Conservation (phyloP, 2,329 filamentous ascomycete genomes). For the Clonostachys solani region DNA sequence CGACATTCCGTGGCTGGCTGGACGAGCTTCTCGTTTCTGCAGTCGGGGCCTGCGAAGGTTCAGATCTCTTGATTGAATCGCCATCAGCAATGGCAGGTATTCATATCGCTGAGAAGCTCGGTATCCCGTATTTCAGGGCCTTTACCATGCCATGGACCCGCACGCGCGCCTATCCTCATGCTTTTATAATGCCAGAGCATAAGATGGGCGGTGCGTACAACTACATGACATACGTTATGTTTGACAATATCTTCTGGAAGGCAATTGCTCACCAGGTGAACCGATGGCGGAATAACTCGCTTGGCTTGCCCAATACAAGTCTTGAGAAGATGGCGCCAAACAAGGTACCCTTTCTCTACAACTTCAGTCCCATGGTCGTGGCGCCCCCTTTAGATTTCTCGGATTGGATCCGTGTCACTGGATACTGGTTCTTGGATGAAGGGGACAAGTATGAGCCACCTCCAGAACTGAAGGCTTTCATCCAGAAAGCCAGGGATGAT, state of each 20-base stretch:
- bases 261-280: constrained; percentile 90
- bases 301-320: constrained; percentile 75
- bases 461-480: constrained; percentile 73
- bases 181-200: constrained; percentile 86
- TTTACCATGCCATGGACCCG: constrained; percentile 99
- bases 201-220: constrained; percentile 97
- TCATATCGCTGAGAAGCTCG: constrained; percentile 89
- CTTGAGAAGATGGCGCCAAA: constrained; percentile 92
- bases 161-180: constrained; percentile 92
- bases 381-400: constrained; percentile 90
- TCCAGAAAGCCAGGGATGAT: constrained; percentile 74
- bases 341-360: constrained; percentile 97
- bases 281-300: constrained; percentile 78
- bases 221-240: constrained; percentile 91
- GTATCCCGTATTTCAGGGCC: constrained; percentile 92
- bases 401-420: constrained; percentile 95
- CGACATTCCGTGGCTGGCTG: constrained; percentile 91
- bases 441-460: constrained; percentile 66
- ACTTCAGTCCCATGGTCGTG: constrained; percentile 94
- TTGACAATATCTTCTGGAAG: constrained; percentile 96
- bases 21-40: constrained; percentile 81
- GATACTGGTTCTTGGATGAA: constrained; percentile 97
- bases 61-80: constrained; percentile 89
- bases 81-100: constrained; percentile 97
- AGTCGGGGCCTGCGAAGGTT: constrained; percentile 79